phyloP scores from a whole-genome alignment of 192 early-diverging fungal species.

The Chytriomyces sp. region DNA sequence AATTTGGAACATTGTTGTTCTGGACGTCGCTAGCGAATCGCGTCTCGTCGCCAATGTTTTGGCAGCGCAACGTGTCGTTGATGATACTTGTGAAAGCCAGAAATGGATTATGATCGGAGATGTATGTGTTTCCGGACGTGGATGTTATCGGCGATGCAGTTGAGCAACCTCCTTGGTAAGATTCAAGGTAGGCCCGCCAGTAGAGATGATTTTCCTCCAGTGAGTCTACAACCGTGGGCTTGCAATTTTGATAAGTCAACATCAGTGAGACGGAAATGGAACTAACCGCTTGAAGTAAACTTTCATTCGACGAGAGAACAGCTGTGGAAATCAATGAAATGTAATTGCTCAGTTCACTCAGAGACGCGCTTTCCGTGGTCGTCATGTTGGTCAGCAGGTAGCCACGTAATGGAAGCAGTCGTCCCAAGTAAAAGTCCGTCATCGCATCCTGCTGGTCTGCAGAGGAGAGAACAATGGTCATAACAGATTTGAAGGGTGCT shows the following conservation, averaged over 20 bases:
- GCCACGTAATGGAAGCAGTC: slow-evolving; percentile 6
- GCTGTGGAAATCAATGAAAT: slow-evolving; percentile 50
- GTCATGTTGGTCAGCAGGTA: slow-evolving; percentile 30
- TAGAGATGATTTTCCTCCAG: slow-evolving; percentile 55
- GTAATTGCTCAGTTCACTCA: slow-evolving; percentile 55
- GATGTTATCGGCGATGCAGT: neutral
- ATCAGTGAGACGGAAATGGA: neutral
- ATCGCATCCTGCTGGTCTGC: slow-evolving; percentile 9
- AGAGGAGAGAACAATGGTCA: slow-evolving; percentile 28
- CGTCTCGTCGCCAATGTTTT: slow-evolving; percentile 54
- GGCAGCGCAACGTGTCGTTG: slow-evolving; percentile 45
- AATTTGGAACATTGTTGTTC: slow-evolving; percentile 45
- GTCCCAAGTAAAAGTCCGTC: slow-evolving; percentile 25
- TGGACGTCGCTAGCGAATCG: slow-evolving; percentile 56
- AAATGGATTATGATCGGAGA: neutral
- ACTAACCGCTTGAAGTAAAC: slow-evolving; percentile 29
- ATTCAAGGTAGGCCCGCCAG: slow-evolving; percentile 69
- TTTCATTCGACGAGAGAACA: slow-evolving; percentile 43
- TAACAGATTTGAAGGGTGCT: slow-evolving; percentile 7
- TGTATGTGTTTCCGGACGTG: slow-evolving; percentile 7
- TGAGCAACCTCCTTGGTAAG: slow-evolving; percentile 38
- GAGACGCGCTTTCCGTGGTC: neutral
- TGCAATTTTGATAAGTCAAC: neutral
- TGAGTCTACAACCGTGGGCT: slow-evolving; percentile 36
- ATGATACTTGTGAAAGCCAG: neutral